phyloP scores from a whole-genome alignment of 2,329 filamentous ascomycete genomes.

The Monosporascus ibericus region DNA sequence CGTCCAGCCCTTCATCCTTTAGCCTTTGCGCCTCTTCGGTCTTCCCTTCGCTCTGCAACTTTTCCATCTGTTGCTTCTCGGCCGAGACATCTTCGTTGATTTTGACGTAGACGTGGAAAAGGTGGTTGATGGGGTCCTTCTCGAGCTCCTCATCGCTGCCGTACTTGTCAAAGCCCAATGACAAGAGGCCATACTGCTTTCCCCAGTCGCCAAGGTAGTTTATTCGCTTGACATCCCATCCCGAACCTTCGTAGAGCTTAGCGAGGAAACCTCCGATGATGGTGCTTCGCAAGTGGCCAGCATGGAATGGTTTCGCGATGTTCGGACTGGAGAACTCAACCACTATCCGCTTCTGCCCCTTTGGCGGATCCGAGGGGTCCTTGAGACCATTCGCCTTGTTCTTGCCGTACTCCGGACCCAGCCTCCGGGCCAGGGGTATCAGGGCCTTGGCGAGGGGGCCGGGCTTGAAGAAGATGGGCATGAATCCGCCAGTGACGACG shows the following conservation, averaged over 20 bases:
- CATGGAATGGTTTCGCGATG: constrained; percentile 71
- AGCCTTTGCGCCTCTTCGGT: constrained; percentile 37
- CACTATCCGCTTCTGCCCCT: constrained; percentile 45
- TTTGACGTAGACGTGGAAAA: constrained; percentile 67
- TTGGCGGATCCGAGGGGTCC: constrained; percentile 35
- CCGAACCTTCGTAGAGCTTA: constrained; percentile 61
- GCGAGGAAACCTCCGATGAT: constrained; percentile 70
- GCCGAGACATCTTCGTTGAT: constrained; percentile 57
- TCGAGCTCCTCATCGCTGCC: constrained; percentile 59
- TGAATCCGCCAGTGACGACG: constrained; percentile 57
- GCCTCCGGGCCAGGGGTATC: constrained; percentile 62
- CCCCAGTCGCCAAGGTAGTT: constrained; percentile 80
- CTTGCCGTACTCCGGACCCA: constrained; percentile 56
- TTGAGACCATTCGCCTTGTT: constrained; percentile 55
- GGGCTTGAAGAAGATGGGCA: constrained; percentile 78
- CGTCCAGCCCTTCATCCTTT: constrained; percentile 36
- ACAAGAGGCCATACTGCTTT: constrained; percentile 63
- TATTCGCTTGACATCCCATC: constrained; percentile 65
- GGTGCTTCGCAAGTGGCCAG: constrained; percentile 68
- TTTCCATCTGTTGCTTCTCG: constrained; percentile 55
- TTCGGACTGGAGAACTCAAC: constrained; percentile 73
- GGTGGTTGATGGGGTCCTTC: constrained; percentile 63
- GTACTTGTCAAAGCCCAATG: constrained; percentile 61
- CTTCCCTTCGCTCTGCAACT: constrained; percentile 38
- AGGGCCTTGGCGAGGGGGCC: constrained; percentile 58